phyloP scores from a whole-genome alignment of 2,329 filamentous ascomycete species.

The Verticillium isaacii region DNA sequence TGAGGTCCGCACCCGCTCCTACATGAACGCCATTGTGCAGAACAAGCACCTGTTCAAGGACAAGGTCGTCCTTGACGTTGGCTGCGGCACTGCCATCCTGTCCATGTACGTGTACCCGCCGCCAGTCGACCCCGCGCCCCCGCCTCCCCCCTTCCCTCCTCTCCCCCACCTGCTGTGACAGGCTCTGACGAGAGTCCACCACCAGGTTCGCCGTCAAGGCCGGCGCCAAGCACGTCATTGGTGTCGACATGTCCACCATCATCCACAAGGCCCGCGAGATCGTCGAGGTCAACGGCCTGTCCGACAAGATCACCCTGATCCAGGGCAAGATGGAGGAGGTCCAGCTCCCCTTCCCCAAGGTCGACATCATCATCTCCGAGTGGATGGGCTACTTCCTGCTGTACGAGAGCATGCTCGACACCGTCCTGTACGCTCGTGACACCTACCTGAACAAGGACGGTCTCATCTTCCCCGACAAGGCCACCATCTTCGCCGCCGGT shows the following conservation, averaged over 20 bases:
- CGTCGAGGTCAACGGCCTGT: conserved; percentile 84
- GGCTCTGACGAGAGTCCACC: not conserved
- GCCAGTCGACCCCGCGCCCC: conserved; percentile 1
- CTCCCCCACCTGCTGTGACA: not conserved
- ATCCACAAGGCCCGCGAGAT: conserved; percentile 98
- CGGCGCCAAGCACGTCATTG: conserved; percentile 96
- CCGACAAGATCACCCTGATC: conserved; percentile 92
- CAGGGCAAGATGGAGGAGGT: conserved; percentile 99
- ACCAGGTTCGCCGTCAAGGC: conserved; percentile 91
- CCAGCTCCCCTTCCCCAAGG: conserved; percentile 84
- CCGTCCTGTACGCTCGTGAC: conserved; percentile 93
- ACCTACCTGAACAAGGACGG: conserved; percentile 82
- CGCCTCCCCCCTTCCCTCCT: not conserved
- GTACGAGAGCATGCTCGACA: conserved; percentile 99
- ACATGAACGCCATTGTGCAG: conserved; percentile 96
- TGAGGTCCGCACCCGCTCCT: conserved; percentile 92
- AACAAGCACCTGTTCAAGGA: conserved; percentile 90
- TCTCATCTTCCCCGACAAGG: conserved; percentile 98
- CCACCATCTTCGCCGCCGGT: conserved; percentile 91
- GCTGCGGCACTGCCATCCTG: conserved; percentile 94
- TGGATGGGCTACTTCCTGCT: conserved; percentile 99
- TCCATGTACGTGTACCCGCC: conserved; percentile 70
- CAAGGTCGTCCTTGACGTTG: conserved; percentile 87
- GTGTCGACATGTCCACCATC: conserved; percentile 99
- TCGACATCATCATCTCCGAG: conserved; percentile 99